Conservation (phyloP, 352 stramenopile species). For the Thraustotheca clavata region DNA sequence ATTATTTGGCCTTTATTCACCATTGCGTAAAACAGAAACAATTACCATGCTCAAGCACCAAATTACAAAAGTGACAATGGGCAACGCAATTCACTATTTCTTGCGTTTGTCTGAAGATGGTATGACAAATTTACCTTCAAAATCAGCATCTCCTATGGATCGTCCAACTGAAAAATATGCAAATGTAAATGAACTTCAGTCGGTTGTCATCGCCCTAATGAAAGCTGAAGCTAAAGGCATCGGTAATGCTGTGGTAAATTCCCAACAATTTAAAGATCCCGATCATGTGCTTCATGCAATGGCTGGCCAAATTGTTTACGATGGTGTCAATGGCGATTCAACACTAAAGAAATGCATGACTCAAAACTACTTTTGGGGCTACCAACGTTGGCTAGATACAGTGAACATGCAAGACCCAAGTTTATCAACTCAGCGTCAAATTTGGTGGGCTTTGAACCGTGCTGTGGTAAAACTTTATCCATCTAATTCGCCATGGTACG, state of each 20-base stretch:
- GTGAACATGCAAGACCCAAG: conserved; percentile 8
- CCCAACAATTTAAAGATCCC: not conserved
- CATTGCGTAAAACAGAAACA: not conserved
- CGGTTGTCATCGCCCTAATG: not conserved
- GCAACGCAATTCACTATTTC: conserved; percentile 13
- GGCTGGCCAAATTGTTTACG: not conserved
- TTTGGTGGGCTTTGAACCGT: not conserved
- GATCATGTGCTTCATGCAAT: conserved; percentile 1
- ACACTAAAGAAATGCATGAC: not conserved
- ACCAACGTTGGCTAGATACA: conserved; percentile 10
- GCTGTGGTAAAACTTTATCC: not conserved
- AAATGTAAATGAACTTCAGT: not conserved
- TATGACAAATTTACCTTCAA: not conserved
- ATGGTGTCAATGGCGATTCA: not conserved
- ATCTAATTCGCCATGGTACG: not conserved
- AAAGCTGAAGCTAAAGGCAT: conserved; percentile 1
- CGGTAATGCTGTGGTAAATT: not conserved
- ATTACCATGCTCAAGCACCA: not conserved
- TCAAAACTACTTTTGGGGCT: conserved; percentile 4
- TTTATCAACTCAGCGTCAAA: not conserved
- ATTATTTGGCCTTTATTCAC: conserved; percentile 1
- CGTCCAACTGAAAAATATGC: not conserved
- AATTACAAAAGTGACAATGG: not conserved
- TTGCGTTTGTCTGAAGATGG: not conserved
- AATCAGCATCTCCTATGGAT: not conserved